These are phyloP conservation scores for Atkinsonella hypoxylon DNA, from an alignment of 2,329 filamentous ascomycete genomes.

Conservation along the genomic window DNA sequence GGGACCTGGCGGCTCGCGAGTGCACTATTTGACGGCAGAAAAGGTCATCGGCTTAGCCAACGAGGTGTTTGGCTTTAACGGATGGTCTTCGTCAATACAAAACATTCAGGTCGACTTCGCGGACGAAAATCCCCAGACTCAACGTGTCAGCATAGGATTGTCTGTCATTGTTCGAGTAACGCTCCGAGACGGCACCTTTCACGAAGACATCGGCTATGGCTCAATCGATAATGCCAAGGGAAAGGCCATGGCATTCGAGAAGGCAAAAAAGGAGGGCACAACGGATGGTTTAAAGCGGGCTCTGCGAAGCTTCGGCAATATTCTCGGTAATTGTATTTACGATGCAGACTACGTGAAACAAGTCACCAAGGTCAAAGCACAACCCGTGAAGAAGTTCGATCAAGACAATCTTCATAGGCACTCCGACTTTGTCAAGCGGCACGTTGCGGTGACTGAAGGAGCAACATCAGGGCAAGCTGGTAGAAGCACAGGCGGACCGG, in stretches of 20 bases:
- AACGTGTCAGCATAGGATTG: conserved; percentile 72
- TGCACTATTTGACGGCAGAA: conserved; percentile 91
- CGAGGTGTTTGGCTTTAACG: conserved; percentile 93
- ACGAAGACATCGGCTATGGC: conserved; percentile 95
- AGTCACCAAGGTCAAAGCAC: conserved; percentile 79
- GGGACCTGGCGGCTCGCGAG: conserved; percentile 71
- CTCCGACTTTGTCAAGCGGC: conserved; percentile 57
- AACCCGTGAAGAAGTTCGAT: conserved; percentile 61
- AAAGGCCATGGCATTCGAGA: conserved; percentile 93
- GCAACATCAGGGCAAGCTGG: neutral
- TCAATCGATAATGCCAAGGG: conserved; percentile 93
- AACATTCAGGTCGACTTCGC: conserved; percentile 93
- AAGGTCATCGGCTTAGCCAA: conserved; percentile 94
- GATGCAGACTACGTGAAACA: conserved; percentile 88
- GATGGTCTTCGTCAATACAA: conserved; percentile 93
- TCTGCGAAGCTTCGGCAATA: conserved; percentile 84
- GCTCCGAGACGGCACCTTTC: conserved; percentile 84
- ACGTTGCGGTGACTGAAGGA: conserved; percentile 22
- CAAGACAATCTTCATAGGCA: conserved; percentile 73
- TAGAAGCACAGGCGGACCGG: conserved; percentile 1
- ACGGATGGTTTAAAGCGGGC: conserved; percentile 89
- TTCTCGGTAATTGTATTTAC: conserved; percentile 96
- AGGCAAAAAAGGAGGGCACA: conserved; percentile 95
- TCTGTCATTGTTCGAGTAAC: conserved; percentile 88
- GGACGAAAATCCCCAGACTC: conserved; percentile 68